phyloP scores from a whole-genome alignment of 2,329 filamentous ascomycete genomes.

The Beauveria varroae region DNA sequence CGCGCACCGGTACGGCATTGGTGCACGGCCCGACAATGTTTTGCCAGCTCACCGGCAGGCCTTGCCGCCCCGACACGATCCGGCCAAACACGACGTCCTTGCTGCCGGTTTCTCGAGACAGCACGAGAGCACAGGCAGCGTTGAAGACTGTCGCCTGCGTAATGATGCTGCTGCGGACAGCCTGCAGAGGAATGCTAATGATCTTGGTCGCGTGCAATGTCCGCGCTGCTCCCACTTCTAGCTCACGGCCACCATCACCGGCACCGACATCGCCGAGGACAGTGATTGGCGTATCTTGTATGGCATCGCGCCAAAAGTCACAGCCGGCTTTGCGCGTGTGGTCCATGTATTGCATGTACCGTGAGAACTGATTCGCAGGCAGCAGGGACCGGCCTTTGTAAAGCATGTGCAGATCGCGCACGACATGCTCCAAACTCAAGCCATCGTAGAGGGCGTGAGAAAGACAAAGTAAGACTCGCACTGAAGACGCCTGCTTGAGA shows the following conservation, averaged over 20 bases:
- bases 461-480: neutral
- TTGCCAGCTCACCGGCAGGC: slow-evolving; percentile 10
- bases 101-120: neutral
- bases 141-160: slow-evolving; percentile 14
- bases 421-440: neutral
- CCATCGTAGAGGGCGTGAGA: neutral
- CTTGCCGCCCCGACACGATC: slow-evolving; percentile 16
- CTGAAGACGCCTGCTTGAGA: neutral
- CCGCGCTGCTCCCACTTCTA: neutral
- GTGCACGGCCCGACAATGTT: slow-evolving; percentile 14
- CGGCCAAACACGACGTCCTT: slow-evolving; percentile 16
- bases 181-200: slow-evolving; percentile 1
- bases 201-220: neutral
- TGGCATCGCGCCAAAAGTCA: neutral
- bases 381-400: neutral
- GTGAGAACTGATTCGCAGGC: neutral
- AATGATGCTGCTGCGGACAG: slow-evolving; percentile 7
- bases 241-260: neutral
- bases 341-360: neutral
- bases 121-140: slow-evolving; percentile 9
- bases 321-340: neutral
- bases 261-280: neutral
- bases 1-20: slow-evolving; percentile 3
- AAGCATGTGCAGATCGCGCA: neutral
- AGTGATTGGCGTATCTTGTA: neutral